A percentile compares a stretch with the other conserved stretches of the same genome.
These are phyloP conservation scores for Globisporangium cylindrosporum DNA, from an alignment of 352 stramenopile genomes.

Conservation along the genomic window DNA sequence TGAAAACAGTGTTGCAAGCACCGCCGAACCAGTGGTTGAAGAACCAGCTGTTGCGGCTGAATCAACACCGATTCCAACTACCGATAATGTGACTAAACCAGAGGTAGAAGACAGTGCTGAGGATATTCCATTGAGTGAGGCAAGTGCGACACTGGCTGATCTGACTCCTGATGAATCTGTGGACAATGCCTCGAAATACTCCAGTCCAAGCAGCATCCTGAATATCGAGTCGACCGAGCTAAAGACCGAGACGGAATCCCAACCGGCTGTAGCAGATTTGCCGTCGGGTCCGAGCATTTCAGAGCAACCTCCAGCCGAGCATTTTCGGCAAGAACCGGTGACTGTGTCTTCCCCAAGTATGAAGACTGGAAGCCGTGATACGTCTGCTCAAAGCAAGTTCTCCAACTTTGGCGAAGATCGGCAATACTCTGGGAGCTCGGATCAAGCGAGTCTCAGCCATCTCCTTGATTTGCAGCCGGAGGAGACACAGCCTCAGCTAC, in stretches of 20 bases:
- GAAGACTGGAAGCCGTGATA: constrained; percentile 7
- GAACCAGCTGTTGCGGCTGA: background rate
- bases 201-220: constrained; percentile 8
- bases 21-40: background rate
- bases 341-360: background rate
- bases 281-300: background rate
- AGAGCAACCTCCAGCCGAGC: constrained; percentile 1
- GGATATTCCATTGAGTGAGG: constrained; percentile 18
- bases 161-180: constrained; percentile 14
- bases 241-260: background rate
- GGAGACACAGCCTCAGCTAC: constrained; percentile 6
- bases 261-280: background rate
- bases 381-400: constrained; percentile 12
- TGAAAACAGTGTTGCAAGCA: background rate
- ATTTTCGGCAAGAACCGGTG: constrained; percentile 5
- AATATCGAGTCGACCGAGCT: constrained; percentile 5
- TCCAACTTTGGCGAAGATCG: constrained; percentile 13
- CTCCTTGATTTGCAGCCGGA: constrained; percentile 11
- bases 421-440: constrained; percentile 10
- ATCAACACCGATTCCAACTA: background rate
- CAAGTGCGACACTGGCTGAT: constrained; percentile 16
- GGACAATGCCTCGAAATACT: constrained; percentile 5
- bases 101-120: constrained; percentile 1
- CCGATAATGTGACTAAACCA: background rate
- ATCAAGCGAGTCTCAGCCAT: constrained; percentile 2